These are phyloP conservation scores for Wickerhamiella allomyrinae DNA, from an alignment of 805 yeast species.

Conservation along the genomic window DNA sequence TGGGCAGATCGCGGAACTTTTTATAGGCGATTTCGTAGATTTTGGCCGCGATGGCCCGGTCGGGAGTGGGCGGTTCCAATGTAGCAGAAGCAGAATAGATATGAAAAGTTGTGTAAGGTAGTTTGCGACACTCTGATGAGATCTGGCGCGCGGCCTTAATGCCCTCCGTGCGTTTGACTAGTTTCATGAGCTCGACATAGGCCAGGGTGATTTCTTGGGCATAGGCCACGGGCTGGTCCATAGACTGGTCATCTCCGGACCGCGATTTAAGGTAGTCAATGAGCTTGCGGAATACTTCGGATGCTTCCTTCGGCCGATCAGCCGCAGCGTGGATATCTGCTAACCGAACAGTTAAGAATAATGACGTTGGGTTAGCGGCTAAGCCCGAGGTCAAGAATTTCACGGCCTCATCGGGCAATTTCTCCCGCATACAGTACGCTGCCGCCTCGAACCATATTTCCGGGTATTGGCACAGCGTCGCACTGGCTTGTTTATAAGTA, in stretches of 20 bases:
- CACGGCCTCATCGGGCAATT: slow-evolving; percentile 19
- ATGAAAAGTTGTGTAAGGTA: slow-evolving; percentile 50
- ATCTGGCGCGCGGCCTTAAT: slow-evolving; percentile 57
- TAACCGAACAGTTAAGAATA: slow-evolving; percentile 47
- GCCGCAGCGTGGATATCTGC: slow-evolving; percentile 58
- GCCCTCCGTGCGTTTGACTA: slow-evolving; percentile 52
- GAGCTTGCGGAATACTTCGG: slow-evolving; percentile 35
- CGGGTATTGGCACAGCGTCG: slow-evolving; percentile 47
- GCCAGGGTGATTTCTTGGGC: slow-evolving; percentile 38
- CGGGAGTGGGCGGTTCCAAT: slow-evolving; percentile 53
- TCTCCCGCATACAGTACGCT: slow-evolving; percentile 25
- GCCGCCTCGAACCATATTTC: slow-evolving; percentile 56
- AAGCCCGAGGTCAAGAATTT: slow-evolving; percentile 42
- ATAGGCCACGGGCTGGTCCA: slow-evolving; percentile 20
- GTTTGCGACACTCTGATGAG: slow-evolving; percentile 56
- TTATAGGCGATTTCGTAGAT: slow-evolving; percentile 71
- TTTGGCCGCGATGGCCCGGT: slow-evolving; percentile 49
- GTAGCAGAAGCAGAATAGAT: slow-evolving; percentile 70
- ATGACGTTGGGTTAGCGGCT: slow-evolving; percentile 53
- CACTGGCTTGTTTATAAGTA: slow-evolving; percentile 58
- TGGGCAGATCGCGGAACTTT: slow-evolving; percentile 37
- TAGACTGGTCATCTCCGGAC: too few relatives aligned
- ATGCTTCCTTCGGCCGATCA: slow-evolving; percentile 36
- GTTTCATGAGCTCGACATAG: slow-evolving; percentile 55
- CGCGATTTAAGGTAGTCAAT: slow-evolving; percentile 32